A percentile compares a stretch with the other conserved stretches of the same genome.
Evolutionary conservation across 208 protist species (phyloP).

Genomic region (Leishmania amazonensis): DNA sequence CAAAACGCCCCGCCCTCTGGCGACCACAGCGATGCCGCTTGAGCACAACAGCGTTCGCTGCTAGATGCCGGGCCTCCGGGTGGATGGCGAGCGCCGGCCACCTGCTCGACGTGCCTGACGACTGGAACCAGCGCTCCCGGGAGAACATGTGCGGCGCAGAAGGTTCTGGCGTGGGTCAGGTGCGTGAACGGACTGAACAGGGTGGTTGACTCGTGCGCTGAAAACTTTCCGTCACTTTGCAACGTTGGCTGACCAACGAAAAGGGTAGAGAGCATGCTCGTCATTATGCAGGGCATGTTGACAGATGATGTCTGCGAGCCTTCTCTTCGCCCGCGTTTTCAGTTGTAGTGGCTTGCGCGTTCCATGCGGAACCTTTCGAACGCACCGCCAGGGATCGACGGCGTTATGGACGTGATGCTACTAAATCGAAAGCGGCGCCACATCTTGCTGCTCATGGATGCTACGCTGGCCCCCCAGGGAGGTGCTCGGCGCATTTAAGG

Average conservation of each 20-base stretch:
- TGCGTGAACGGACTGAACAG: constrained; percentile 61
- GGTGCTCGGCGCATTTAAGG: constrained; percentile 3
- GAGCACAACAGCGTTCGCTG: constrained; percentile 46
- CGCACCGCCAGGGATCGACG: constrained; percentile 38
- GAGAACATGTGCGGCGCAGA: constrained; percentile 42
- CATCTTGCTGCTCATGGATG: constrained; percentile 40
- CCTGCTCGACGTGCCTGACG: constrained; percentile 55
- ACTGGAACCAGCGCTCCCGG: constrained; percentile 60
- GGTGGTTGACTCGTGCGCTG: constrained; percentile 35
- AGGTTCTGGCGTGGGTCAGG: constrained; percentile 44
- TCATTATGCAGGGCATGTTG: constrained; percentile 46
- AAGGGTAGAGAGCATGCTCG: constrained; percentile 13
- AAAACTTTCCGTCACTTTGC: constrained; percentile 43
- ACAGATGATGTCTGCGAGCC: constrained; percentile 40
- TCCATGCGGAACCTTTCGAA: constrained; percentile 10
- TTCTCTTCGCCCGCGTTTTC: constrained; percentile 30
- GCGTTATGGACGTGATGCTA: constrained; percentile 27
- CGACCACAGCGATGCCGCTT: constrained; percentile 17
- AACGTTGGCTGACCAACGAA: constrained; percentile 41
- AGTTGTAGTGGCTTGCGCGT: constrained; percentile 27
- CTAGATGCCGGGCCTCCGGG: constrained; percentile 49
- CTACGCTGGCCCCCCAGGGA: constrained; percentile 7
- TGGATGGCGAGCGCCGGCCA: constrained; percentile 33
- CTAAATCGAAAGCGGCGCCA: constrained; percentile 37
- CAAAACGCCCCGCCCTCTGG: background rate